Evolutionary conservation across 768 basidiomycete species (phyloP).

Genomic region (Termitomyces sp.): DNA sequence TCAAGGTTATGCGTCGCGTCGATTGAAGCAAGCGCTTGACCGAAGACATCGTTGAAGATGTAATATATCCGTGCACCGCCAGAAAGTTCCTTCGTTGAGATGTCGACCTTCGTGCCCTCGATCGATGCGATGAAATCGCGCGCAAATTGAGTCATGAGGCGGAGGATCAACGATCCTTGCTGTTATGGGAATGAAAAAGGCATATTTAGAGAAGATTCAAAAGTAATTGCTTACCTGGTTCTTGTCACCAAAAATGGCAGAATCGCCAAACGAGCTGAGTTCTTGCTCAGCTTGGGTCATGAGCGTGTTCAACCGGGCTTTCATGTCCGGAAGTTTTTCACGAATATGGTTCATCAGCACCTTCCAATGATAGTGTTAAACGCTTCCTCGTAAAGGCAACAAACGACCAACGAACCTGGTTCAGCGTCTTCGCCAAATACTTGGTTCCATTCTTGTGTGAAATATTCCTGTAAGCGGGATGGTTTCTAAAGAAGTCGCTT

Average conservation of each 20-base stretch:
- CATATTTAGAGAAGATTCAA: not conserved
- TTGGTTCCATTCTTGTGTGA: conserved; percentile 98
- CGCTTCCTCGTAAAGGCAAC: not conserved
- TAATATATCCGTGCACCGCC: conserved; percentile 99
- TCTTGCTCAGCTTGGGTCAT: conserved; percentile 99
- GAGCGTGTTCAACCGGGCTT: conserved; percentile 92
- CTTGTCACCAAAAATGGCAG: conserved; percentile 86
- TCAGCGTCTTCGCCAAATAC: conserved; percentile 89
- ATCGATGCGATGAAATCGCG: conserved; percentile 96
- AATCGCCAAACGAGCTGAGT: conserved; percentile 92
- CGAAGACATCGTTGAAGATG: conserved; percentile 99
- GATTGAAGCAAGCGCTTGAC: conserved; percentile 83
- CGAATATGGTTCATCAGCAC: conserved; percentile 97
- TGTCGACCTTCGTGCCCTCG: conserved; percentile 93
- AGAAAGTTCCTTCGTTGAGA: conserved; percentile 97
- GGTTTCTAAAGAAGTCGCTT: conserved; percentile 85
- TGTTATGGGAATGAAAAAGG: conserved; percentile 24
- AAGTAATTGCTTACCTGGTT: conserved; percentile 56
- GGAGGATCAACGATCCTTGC: conserved; percentile 87
- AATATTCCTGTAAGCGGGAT: conserved; percentile 91
- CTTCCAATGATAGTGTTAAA: conserved; percentile 28
- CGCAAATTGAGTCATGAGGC: conserved; percentile 98
- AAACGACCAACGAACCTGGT: conserved; percentile 58
- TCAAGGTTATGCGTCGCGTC: conserved; percentile 91
- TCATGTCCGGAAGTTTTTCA: conserved; percentile 99